phyloP scores from a whole-genome alignment of 495 filamentous ascomycete species.

The Neurospora discreta region DNA sequence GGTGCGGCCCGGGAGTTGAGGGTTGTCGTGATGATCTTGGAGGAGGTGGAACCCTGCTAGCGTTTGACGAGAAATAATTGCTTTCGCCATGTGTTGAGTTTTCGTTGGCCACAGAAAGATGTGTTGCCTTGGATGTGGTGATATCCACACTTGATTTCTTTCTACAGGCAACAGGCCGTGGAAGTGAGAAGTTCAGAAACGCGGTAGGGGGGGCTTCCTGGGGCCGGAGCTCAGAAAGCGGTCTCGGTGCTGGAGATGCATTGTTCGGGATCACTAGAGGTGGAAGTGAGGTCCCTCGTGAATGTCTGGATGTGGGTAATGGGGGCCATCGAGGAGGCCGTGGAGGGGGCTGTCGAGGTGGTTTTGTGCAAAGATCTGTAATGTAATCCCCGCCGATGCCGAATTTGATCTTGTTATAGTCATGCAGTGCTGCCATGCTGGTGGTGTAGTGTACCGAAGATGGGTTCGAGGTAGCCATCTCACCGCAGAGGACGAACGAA shows the following conservation, averaged over 20 bases:
- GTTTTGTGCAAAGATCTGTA: not conserved
- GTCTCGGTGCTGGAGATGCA: not conserved
- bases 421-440: not conserved
- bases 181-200: not conserved
- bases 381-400: not conserved
- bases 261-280: not conserved
- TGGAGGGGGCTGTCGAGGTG: not conserved
- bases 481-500: not conserved
- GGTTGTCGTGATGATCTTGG: not conserved
- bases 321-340: no score
- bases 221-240: not conserved
- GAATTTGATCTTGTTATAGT: not conserved
- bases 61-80: not conserved
- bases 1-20: not conserved
- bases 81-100: no score
- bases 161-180: not conserved
- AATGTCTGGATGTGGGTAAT: not conserved
- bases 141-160: not conserved
- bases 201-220: not conserved
- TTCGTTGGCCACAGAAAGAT: no score
- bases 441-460: not conserved
- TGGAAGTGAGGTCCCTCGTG: not conserved
- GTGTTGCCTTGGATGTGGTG: no score
- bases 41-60: not conserved
- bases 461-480: not conserved